These are phyloP conservation scores for Heterobasidion parviporum DNA, from an alignment of 1,284 basidiomycete genomes.

Conservation along the genomic window DNA sequence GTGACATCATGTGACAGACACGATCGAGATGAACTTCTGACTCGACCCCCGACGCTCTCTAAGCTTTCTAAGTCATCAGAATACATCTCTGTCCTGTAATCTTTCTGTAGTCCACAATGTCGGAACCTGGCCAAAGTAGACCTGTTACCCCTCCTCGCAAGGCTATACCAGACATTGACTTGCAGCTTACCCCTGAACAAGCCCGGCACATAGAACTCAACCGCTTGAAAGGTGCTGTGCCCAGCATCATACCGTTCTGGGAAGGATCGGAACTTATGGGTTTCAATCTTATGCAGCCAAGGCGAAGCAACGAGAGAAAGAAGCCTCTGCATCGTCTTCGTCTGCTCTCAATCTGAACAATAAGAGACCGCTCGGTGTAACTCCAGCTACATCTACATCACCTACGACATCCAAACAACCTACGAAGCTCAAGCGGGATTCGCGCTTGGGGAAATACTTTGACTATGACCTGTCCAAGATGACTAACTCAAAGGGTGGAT, in stretches of 20 bases:
- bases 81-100: no score
- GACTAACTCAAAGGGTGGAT: constrained; percentile 92
- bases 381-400: constrained; percentile 46
- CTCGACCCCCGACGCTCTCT: no score
- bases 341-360: constrained; percentile 29
- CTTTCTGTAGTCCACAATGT: constrained; percentile 4
- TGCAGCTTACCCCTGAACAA: constrained; percentile 28
- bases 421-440: constrained; percentile 59
- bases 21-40: no score
- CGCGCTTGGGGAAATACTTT: constrained; percentile 78
- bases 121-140: constrained; percentile 14
- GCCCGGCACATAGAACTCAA: constrained; percentile 33
- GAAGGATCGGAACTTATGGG: constrained; percentile 38
- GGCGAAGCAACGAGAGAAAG: constrained; percentile 31
- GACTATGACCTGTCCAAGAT: constrained; percentile 97
- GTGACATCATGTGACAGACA: no score
- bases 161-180: constrained; percentile 7
- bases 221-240: constrained; percentile 26
- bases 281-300: constrained; percentile 40
- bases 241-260: neutral
- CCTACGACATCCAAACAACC: constrained; percentile 43
- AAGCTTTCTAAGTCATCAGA: no score
- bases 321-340: constrained; percentile 34
- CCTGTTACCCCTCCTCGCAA: constrained; percentile 20
- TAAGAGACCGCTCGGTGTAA: constrained; percentile 25